Base-by-base conservation (phyloP, 2,329 filamentous ascomycete species). In the Monosporascus sp. region DNA sequence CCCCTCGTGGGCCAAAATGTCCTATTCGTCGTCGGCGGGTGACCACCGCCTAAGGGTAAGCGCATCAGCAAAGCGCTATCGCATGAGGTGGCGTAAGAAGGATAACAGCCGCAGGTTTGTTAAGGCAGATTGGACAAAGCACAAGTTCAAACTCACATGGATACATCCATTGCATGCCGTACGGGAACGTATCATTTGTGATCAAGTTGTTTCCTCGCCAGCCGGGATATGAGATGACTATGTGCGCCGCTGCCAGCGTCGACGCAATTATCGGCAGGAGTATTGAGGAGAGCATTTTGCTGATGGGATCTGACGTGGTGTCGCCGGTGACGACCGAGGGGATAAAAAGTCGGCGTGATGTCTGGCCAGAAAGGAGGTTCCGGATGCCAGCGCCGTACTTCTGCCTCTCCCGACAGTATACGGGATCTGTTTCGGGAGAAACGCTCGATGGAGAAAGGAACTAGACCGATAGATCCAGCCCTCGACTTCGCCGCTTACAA, bases 91-190 rank as follows among this genome's bases (percentile, higher is more conserved):
- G 9, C 31, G 11, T 5, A 35, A 35, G 11, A 14, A 35, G 31
- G 31, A 35, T 5, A 35, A 35, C 4, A 35, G 11, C 55, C 48
- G 52, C 48, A 22, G 52, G 48, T 53, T 35, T 35, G 31, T 14
- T 5, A 37, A 24, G 9, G 22, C 22, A 41, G 35, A 22, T 24
- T 17, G 24, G 40, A 3, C 26, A 24, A 18, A 48, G 22, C 24
- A n/a, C 11, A 24, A 52, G 43, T 41, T 35, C 37, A 35, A 20
- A 47, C 89, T 74, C 77, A 96, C 91, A 97, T 71, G 92, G 91
- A 76, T 96, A 96, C 69, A 86, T 85, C 91, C 91, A 97, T 75
- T 96, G 88, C 89, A 94, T 93, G 73, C 91, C 92, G 61, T 89
- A 96, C 2, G 91, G 91, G 62, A 84, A 94, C 1, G 81, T 85